Evolutionary conservation across 139 green algal species (phyloP).

Genomic region (Protoeuglena noctilucae): DNA sequence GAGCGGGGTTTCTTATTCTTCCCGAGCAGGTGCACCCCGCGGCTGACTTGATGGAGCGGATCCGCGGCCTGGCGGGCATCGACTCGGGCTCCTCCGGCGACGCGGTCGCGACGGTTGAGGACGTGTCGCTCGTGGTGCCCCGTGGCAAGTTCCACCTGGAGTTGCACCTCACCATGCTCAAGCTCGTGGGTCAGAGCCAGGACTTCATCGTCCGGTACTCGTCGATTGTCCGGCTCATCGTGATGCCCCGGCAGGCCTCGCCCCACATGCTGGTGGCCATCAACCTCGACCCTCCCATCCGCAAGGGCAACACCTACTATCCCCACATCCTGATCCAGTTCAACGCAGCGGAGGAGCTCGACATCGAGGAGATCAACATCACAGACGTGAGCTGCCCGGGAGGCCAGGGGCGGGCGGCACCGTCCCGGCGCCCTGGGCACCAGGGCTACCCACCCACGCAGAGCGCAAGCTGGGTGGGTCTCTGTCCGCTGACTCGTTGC

Average conservation of each 20-base stretch:
- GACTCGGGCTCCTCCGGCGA: conserved; percentile 38
- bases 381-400: too few relatives aligned
- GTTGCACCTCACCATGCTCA: conserved; percentile 37
- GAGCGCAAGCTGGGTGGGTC: too few relatives aligned
- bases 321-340: conserved; percentile 51
- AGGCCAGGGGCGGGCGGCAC: too few relatives aligned
- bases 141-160: conserved; percentile 48
- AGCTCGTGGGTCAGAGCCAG: conserved; percentile 54
- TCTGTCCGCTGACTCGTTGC: too few relatives aligned
- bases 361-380: too few relatives aligned
- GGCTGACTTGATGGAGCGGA: too few relatives aligned
- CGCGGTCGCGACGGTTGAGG: conserved; percentile 53
- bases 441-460: too few relatives aligned
- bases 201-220: conserved; percentile 91
- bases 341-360: neutral
- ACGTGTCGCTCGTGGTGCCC: conserved; percentile 35
- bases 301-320: conserved; percentile 94
- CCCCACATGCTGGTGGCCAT: conserved; percentile 80
- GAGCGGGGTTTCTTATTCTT: neutral
- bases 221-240: conserved; percentile 67
- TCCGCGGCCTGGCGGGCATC: conserved; percentile 37
- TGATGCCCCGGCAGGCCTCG: conserved; percentile 70
- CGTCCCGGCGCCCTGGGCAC: too few relatives aligned
- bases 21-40: conserved; percentile 30
- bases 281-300: conserved; percentile 80